Conservation (phyloP, 345 rosid genomes). For the Eutrema heterophyllum region DNA sequence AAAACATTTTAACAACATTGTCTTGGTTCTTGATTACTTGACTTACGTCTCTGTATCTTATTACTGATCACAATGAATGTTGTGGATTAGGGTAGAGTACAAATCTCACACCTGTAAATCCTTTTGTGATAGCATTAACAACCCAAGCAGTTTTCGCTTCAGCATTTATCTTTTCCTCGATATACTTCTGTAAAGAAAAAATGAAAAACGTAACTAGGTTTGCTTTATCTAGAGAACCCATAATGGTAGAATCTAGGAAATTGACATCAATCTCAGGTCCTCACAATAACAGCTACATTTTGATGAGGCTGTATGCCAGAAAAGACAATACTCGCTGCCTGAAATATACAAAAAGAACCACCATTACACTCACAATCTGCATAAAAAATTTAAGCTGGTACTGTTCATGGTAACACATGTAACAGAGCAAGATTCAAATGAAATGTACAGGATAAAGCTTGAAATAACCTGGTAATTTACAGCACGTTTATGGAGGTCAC, state of each 20-base stretch:
- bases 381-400: background rate
- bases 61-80: background rate
- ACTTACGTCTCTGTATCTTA: background rate
- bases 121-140: slow-evolving; percentile 51
- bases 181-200: slow-evolving; percentile 39
- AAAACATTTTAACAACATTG: background rate
- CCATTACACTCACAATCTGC: background rate
- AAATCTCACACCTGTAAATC: slow-evolving; percentile 53
- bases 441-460: background rate
- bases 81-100: background rate
- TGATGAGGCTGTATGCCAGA: slow-evolving; percentile 83
- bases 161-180: slow-evolving; percentile 48
- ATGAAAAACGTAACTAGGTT: background rate
- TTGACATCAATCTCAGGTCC: slow-evolving; percentile 6
- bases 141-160: slow-evolving; percentile 53
- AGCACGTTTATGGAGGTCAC: slow-evolving; percentile 54
- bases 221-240: background rate
- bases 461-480: slow-evolving; percentile 59
- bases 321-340: slow-evolving; percentile 74
- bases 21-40: background rate
- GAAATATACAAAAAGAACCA: background rate
- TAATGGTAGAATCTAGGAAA: background rate
- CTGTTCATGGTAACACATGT: background rate
- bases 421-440: background rate
- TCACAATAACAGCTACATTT: slow-evolving; percentile 56